phyloP scores from a whole-genome alignment of 2,329 filamentous ascomycete species.

The Chaetothyriales sp. region DNA sequence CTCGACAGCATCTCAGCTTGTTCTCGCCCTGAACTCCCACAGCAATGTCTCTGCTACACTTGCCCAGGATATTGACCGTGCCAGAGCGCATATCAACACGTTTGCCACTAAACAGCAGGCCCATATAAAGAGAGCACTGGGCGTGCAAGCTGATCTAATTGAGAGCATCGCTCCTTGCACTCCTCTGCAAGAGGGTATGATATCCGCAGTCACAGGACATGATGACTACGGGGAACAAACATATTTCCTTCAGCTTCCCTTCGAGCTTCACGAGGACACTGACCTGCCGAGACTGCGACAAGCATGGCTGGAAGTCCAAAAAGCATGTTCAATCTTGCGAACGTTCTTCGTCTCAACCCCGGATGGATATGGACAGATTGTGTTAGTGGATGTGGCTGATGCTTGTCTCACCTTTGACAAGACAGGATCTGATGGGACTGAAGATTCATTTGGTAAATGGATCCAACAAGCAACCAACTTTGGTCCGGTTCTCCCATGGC shows the following conservation, averaged over 20 bases:
- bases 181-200: slow-evolving; percentile 71
- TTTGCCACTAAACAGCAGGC: slow-evolving; percentile 47
- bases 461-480: slow-evolving; percentile 35
- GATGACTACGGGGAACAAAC: slow-evolving; percentile 33
- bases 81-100: slow-evolving; percentile 47
- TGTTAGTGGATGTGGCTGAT: slow-evolving; percentile 31
- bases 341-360: slow-evolving; percentile 57
- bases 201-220: slow-evolving; percentile 51
- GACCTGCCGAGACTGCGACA: slow-evolving; percentile 34
- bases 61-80: slow-evolving; percentile 25
- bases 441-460: slow-evolving; percentile 37
- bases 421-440: slow-evolving; percentile 31
- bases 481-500: slow-evolving; percentile 20
- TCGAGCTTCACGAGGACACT: slow-evolving; percentile 36
- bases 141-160: slow-evolving; percentile 38
- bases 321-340: slow-evolving; percentile 48
- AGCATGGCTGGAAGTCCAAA: slow-evolving; percentile 44
- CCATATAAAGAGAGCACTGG: slow-evolving; percentile 38
- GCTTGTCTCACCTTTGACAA: background rate
- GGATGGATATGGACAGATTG: slow-evolving; percentile 63
- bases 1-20: slow-evolving; percentile 28
- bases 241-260: slow-evolving; percentile 65
- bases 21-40: slow-evolving; percentile 31
- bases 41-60: background rate
- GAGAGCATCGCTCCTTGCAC: slow-evolving; percentile 72